Percentiles rank a stretch among this genome's conserved stretches.
phyloP scores from a whole-genome alignment of 2,329 filamentous ascomycete species.

The Arachnomyces sp. region DNA sequence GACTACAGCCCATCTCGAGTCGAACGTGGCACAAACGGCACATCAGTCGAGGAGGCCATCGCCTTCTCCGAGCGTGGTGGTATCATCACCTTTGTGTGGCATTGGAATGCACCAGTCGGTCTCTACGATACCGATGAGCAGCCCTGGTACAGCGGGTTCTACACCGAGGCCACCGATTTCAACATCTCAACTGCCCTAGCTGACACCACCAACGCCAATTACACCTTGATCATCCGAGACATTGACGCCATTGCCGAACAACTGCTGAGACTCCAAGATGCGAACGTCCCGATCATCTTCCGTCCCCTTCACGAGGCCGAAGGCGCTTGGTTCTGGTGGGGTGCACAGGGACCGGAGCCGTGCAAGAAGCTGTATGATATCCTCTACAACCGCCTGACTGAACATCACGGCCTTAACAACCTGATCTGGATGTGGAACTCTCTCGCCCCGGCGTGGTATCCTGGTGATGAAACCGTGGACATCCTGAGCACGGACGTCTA shows the following conservation, averaged over 20 bases:
- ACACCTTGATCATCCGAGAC: constrained; percentile 53
- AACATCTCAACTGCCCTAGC: constrained; percentile 43
- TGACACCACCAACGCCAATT: constrained; percentile 48
- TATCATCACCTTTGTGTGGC: constrained; percentile 43
- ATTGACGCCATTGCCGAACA: constrained; percentile 46
- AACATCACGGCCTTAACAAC: constrained; percentile 40
- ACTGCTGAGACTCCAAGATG: constrained; percentile 28
- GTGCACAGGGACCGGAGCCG: constrained; percentile 40
- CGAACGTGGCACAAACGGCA: constrained; percentile 34
- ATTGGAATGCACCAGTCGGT: constrained; percentile 42
- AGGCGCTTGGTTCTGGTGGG: constrained; percentile 49
- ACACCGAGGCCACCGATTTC: constrained; percentile 40
- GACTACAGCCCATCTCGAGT: constrained; percentile 43
- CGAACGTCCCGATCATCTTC: constrained; percentile 42
- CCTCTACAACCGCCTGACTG: constrained; percentile 40
- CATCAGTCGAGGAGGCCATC: constrained; percentile 42
- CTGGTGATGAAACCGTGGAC: constrained; percentile 40
- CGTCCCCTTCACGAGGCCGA: constrained; percentile 46
- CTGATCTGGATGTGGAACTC: constrained; percentile 48
- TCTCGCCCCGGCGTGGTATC: constrained; percentile 40
- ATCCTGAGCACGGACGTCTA: constrained; percentile 43
- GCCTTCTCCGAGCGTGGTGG: constrained; percentile 37
- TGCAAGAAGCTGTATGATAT: constrained; percentile 39
- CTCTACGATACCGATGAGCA: constrained; percentile 41
- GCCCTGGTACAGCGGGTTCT: constrained; percentile 45